These are phyloP conservation scores for Botrytis tulipae DNA, from an alignment of 2,329 filamentous ascomycete species.

Conservation along the genomic window DNA sequence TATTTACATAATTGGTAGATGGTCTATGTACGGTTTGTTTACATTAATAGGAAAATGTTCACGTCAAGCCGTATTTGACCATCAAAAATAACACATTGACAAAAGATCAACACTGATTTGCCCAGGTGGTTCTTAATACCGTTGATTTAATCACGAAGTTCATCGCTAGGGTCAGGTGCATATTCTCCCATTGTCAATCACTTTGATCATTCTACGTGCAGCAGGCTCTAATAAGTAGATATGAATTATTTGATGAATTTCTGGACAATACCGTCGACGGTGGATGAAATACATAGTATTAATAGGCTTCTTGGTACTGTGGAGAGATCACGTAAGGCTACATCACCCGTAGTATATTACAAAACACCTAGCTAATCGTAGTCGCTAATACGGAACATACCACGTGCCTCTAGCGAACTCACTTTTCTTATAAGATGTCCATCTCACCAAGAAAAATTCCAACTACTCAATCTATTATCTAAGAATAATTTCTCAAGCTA, in stretches of 20 bases:
- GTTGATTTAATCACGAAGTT: too few species aligned
- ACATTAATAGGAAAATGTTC: neutral
- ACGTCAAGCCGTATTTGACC: accelerated
- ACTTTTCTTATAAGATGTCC: neutral
- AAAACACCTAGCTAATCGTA: neutral
- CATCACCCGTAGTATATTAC: neutral
- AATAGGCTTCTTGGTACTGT: accelerated
- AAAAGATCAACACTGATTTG: too few species aligned
- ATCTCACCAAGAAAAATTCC: neutral
- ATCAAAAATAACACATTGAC: neutral
- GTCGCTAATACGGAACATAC: neutral
- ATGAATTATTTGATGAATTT: neutral
- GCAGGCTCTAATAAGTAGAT: neutral
- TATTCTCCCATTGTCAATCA: neutral
- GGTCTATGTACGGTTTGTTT: neutral
- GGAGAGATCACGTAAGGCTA: accelerated
- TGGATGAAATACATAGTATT: neutral
- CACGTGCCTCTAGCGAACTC: neutral
- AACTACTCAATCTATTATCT: neutral
- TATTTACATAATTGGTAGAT: neutral
- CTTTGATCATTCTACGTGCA: neutral
- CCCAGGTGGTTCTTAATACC: too few species aligned
- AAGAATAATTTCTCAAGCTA: neutral
- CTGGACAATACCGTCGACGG: neutral
- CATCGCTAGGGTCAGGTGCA: accelerated